A percentile compares a stretch with the other conserved stretches of the same genome.
phyloP scores from a whole-genome alignment of 2,329 filamentous ascomycete species.

The Aureobasidium pullulans region DNA sequence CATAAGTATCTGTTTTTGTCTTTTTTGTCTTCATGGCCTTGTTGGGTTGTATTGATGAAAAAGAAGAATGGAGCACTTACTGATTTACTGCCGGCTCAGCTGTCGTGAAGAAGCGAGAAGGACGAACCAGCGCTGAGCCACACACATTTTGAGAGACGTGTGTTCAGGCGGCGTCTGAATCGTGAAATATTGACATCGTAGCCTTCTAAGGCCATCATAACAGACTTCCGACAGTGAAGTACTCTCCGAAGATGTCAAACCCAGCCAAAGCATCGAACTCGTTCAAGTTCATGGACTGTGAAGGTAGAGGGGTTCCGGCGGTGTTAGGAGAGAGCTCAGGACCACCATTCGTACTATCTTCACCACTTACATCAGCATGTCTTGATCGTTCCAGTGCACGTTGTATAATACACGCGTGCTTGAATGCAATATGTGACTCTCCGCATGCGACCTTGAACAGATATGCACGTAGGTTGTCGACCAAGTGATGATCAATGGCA shows the following conservation, averaged over 20 bases:
- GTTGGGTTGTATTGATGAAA: too few species aligned
- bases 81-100: neutral
- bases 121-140: too few species aligned
- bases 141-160: too few species aligned
- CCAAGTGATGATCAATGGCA: constrained; percentile 6
- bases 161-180: too few species aligned
- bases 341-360: neutral
- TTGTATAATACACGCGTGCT: constrained; percentile 1
- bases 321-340: neutral
- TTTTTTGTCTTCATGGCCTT: constrained; percentile 1
- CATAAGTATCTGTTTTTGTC: constrained; percentile 12
- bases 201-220: neutral
- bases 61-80: neutral
- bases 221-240: constrained; percentile 9
- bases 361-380: neutral
- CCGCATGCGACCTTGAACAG: neutral
- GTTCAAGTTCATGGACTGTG: neutral
- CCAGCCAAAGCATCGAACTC: constrained; percentile 1
- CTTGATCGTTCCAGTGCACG: constrained; percentile 7
- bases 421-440: constrained; percentile 6
- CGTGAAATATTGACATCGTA: neutral
- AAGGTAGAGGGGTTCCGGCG: neutral
- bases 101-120: too few species aligned
- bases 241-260: constrained; percentile 12
- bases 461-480: constrained; percentile 8